phyloP scores from a whole-genome alignment of 1,284 basidiomycete genomes.

The Pholiota adiposa region DNA sequence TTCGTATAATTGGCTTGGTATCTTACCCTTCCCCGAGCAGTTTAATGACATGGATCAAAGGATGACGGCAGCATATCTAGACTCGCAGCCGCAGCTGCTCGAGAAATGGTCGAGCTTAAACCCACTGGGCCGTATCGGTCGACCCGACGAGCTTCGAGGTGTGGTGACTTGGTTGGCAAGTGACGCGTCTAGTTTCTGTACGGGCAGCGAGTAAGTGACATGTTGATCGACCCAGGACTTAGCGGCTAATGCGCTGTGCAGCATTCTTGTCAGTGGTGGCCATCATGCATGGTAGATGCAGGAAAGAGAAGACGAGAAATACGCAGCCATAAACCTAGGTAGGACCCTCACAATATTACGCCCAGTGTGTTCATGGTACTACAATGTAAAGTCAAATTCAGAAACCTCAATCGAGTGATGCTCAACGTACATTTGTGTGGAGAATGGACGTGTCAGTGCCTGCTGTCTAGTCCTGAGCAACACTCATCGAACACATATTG shows the following conservation, averaged over 20 bases:
- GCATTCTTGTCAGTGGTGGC: slow-evolving; percentile 73
- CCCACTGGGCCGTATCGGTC: slow-evolving; percentile 76
- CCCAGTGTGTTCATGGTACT: not conserved
- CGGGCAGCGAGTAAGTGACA: slow-evolving; percentile 71
- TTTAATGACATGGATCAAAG: slow-evolving; percentile 35
- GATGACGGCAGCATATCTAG: slow-evolving; percentile 81
- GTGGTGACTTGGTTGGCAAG: slow-evolving; percentile 81
- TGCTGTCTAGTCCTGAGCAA: no score
- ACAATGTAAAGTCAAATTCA: not conserved
- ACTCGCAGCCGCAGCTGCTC: slow-evolving; percentile 68
- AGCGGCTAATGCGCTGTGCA: slow-evolving; percentile 29
- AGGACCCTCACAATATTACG: no score
- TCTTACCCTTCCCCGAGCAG: not conserved
- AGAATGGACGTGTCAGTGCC: no score
- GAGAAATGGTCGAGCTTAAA: slow-evolving; percentile 78
- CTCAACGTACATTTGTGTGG: no score
- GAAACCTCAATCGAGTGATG: no score
- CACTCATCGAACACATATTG: no score
- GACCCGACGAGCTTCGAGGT: slow-evolving; percentile 80
- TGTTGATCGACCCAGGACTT: not conserved
- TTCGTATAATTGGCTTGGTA: slow-evolving; percentile 37
- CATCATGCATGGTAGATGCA: slow-evolving; percentile 67
- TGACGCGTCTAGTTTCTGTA: slow-evolving; percentile 77
- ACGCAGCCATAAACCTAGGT: no score
- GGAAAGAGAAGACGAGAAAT: not conserved